phyloP scores from a whole-genome alignment of 1,284 basidiomycete species.

The Malassezia dermatis region DNA sequence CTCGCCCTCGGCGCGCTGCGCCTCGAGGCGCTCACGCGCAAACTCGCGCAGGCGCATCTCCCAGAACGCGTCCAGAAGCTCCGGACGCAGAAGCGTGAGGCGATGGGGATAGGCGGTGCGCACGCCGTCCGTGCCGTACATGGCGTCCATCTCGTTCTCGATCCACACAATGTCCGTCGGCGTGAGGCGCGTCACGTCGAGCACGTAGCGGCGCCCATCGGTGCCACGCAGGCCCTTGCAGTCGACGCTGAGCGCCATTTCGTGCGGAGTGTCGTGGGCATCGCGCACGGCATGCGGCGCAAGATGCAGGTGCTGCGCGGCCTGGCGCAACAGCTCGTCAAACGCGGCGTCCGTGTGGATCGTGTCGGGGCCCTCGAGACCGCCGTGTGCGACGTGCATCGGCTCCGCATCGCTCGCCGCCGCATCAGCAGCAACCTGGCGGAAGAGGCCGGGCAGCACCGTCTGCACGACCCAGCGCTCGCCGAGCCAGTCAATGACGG shows the following conservation, averaged over 20 bases:
- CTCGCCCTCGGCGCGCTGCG: constrained; percentile 19
- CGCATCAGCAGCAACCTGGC: constrained; percentile 34
- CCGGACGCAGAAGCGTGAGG: constrained; percentile 54
- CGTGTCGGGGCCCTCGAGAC: constrained; percentile 51
- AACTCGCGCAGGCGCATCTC: constrained; percentile 53
- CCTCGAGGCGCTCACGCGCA: constrained; percentile 51
- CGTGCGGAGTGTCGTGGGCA: constrained; percentile 49
- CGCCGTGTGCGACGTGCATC: constrained; percentile 52
- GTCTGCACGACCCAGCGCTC: constrained; percentile 56
- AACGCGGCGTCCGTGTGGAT: constrained; percentile 50
- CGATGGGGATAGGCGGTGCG: constrained; percentile 53
- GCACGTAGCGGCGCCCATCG: constrained; percentile 54
- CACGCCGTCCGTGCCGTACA: constrained; percentile 41
- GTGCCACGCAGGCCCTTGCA: constrained; percentile 55
- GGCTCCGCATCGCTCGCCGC: constrained; percentile 31
- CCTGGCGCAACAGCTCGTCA: constrained; percentile 53
- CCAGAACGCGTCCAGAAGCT: constrained; percentile 54
- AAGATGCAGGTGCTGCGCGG: constrained; percentile 52
- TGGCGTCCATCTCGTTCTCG: constrained; percentile 49
- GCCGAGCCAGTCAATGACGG: constrained; percentile 55
- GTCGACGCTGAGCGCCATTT: constrained; percentile 54
- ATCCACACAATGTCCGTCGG: constrained; percentile 55
- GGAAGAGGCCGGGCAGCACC: constrained; percentile 55
- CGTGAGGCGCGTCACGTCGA: constrained; percentile 53
- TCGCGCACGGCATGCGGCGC: constrained; percentile 53